A percentile compares a stretch with the other conserved stretches of the same genome.
Conservation (phyloP, 1,284 basidiomycete species). For the Cutaneotrichosporon mucoides region DNA sequence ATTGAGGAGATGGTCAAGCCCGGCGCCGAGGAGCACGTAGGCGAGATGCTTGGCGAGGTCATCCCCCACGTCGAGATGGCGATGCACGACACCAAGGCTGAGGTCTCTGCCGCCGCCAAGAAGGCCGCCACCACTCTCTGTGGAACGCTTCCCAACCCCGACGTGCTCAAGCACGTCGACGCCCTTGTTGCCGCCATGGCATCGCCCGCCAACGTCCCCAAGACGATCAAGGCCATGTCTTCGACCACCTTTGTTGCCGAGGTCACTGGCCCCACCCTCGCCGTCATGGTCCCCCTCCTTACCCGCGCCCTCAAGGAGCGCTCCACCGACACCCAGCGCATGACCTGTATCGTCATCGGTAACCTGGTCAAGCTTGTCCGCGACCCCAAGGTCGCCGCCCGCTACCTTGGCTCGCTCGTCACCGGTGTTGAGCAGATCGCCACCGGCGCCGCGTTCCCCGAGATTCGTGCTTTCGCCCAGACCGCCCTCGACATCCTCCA, state of each 20-base stretch:
- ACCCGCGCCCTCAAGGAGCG: conserved; percentile 91
- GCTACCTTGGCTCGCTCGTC: conserved; percentile 81
- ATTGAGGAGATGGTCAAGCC: conserved; percentile 67
- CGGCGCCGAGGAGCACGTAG: conserved; percentile 73
- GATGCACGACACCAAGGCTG: conserved; percentile 97
- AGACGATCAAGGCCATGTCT: conserved; percentile 92
- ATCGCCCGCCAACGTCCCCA: conserved; percentile 73
- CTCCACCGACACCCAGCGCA: conserved; percentile 88
- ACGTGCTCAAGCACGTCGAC: conserved; percentile 85
- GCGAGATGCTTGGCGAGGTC: conserved; percentile 73
- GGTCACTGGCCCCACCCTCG: conserved; percentile 91
- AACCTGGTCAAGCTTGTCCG: conserved; percentile 98
- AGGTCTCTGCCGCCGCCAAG: conserved; percentile 82
- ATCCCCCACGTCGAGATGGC: conserved; percentile 83
- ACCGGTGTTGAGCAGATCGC: conserved; percentile 91
- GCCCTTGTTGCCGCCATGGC: conserved; percentile 94
- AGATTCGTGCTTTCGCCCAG: conserved; percentile 88
- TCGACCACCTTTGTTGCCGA: conserved; percentile 93
- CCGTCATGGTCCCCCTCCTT: conserved; percentile 90
- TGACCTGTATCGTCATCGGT: conserved; percentile 82
- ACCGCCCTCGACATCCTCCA: conserved; percentile 69
- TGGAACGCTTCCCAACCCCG: conserved; percentile 87
- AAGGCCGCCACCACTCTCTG: conserved; percentile 94
- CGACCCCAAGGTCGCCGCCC: conserved; percentile 82
- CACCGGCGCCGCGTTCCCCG: conserved; percentile 89